Conservation (phyloP, 352 stramenopile genomes). For the Globisporangium iwayamae region DNA sequence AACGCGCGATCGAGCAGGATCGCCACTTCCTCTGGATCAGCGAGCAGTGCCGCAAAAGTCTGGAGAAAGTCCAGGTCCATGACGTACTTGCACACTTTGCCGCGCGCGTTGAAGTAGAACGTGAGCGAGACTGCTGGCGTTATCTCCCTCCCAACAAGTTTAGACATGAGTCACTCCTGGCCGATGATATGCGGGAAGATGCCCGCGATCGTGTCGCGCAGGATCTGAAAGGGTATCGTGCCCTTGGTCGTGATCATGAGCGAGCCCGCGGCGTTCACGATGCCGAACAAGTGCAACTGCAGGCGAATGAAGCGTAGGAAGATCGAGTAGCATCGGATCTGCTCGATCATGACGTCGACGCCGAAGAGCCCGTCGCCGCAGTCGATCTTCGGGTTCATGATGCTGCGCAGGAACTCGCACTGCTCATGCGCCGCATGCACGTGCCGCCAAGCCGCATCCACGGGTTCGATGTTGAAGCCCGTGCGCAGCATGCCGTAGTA, state of each 20-base stretch:
- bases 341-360: constrained; percentile 26
- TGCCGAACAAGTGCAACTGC: constrained; percentile 22
- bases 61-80: constrained; percentile 25
- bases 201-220: constrained; percentile 22
- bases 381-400: constrained; percentile 25
- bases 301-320: constrained; percentile 23
- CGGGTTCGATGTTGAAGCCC: constrained; percentile 4
- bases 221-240: constrained; percentile 23
- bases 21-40: constrained; percentile 17
- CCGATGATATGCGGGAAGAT: constrained; percentile 28
- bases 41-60: constrained; percentile 18
- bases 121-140: constrained; percentile 2
- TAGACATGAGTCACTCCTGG: constrained; percentile 20
- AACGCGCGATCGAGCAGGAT: constrained; percentile 15
- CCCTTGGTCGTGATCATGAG: constrained; percentile 25
- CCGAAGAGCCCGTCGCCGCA: constrained; percentile 21
- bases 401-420: constrained; percentile 21
- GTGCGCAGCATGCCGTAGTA: constrained; percentile 16
- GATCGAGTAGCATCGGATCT: constrained; percentile 28
- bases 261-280: constrained; percentile 15
- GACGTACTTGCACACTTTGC: constrained; percentile 19
- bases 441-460: neutral
- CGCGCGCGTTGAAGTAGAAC: constrained; percentile 24
- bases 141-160: constrained; percentile 24
- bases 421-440: constrained; percentile 6